Evolutionary conservation across 495 filamentous ascomycete genomes (phyloP).

Genomic region (Aspergillus olivimuriae): DNA sequence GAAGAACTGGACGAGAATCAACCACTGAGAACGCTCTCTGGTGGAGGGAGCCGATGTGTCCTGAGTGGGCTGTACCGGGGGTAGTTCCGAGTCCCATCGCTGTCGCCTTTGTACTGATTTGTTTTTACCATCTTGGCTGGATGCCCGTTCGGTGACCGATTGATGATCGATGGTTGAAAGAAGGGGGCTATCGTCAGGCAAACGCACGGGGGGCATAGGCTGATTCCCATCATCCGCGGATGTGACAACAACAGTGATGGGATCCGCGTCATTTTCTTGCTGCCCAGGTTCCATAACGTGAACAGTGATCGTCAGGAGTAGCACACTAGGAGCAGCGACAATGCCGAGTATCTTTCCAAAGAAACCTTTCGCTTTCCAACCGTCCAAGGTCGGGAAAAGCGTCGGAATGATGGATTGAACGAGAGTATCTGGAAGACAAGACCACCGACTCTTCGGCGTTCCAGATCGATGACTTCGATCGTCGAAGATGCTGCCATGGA

Average conservation of each 20-base stretch:
- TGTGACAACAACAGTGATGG: conserved; percentile 36
- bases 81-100: conserved; percentile 39
- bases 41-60: conserved; percentile 22
- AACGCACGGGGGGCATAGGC: conserved; percentile 24
- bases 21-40: conserved; percentile 83
- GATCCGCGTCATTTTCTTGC: conserved; percentile 35
- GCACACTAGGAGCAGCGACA: conserved; percentile 79
- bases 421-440: conserved; percentile 60
- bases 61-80: conserved; percentile 19
- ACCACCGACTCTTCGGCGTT: conserved; percentile 58
- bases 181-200: conserved; percentile 42
- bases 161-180: conserved; percentile 16
- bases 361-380: conserved; percentile 67
- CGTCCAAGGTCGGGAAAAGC: conserved; percentile 81
- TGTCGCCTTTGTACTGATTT: conserved; percentile 14
- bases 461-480: conserved; percentile 6
- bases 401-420: conserved; percentile 64
- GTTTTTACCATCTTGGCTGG: conserved; percentile 14
- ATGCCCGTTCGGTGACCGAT: conserved; percentile 5
- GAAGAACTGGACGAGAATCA: conserved; percentile 77
- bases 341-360: conserved; percentile 74
- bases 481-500: conserved; percentile 24
- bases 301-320: conserved; percentile 85
- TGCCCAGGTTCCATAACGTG: conserved; percentile 73
- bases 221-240: conserved; percentile 19